Percentiles rank a stretch among this genome's conserved stretches.
phyloP scores from a whole-genome alignment of 2,329 filamentous ascomycete species.

The Cercospora canescens region DNA sequence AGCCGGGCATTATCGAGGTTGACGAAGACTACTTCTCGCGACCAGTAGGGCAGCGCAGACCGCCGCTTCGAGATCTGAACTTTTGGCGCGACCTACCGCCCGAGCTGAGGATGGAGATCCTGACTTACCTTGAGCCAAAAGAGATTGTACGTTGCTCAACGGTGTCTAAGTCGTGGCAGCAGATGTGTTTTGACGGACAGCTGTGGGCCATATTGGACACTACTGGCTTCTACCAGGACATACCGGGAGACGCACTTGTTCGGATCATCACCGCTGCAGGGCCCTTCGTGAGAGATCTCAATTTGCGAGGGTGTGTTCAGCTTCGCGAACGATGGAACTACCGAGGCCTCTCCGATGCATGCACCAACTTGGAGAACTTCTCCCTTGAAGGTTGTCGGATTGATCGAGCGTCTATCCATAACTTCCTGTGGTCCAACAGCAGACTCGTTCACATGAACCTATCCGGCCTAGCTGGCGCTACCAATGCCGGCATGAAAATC shows the following conservation, averaged over 20 bases:
- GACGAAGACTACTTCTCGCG: slow-evolving; percentile 51
- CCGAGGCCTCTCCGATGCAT: slow-evolving; percentile 77
- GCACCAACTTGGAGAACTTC: slow-evolving; percentile 82
- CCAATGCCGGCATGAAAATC: slow-evolving; percentile 82
- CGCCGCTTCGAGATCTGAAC: slow-evolving; percentile 51
- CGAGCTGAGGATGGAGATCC: slow-evolving; percentile 77
- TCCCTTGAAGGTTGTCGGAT: slow-evolving; percentile 89
- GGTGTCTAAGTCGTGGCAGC: slow-evolving; percentile 76
- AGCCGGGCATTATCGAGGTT: slow-evolving; percentile 35
- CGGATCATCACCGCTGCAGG: slow-evolving; percentile 84
- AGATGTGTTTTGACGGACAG: slow-evolving; percentile 90
- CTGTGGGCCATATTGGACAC: slow-evolving; percentile 81
- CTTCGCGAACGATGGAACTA: slow-evolving; percentile 77
- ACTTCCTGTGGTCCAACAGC: slow-evolving; percentile 75
- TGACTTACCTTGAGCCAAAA: slow-evolving; percentile 74
- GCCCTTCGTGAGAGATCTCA: slow-evolving; percentile 87
- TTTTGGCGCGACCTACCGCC: slow-evolving; percentile 81
- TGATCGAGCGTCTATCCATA: slow-evolving; percentile 74
- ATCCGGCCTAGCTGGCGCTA: slow-evolving; percentile 75
- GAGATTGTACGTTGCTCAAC: slow-evolving; percentile 77
- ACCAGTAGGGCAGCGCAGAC: slow-evolving; percentile 29
- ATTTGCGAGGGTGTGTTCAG: slow-evolving; percentile 88
- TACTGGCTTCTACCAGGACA: slow-evolving; percentile 79
- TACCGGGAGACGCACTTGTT: slow-evolving; percentile 78
- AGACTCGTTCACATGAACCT: slow-evolving; percentile 83